Evolutionary conservation across 176 grass and related monocot genomes (phyloP).

Genomic region (Carex parvula): DNA sequence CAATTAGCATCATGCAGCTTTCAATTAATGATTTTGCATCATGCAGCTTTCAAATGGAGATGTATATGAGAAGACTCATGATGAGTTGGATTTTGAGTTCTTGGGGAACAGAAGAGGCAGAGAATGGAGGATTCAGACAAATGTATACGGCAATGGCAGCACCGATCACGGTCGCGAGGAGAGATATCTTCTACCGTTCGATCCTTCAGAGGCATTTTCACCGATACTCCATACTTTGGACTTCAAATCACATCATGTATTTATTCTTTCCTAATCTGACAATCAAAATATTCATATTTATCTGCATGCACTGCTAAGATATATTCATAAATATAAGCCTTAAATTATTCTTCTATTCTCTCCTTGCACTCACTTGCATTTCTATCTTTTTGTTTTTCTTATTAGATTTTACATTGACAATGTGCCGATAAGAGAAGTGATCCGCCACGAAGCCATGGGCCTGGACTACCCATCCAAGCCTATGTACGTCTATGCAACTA

Average conservation of each 20-base stretch:
- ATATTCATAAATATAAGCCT: not conserved
- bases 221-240: slow-evolving; percentile 73
- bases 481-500: slow-evolving; percentile 82
- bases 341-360: not conserved
- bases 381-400: not conserved
- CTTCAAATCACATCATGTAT: slow-evolving; percentile 62
- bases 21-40: not conserved
- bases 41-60: slow-evolving; percentile 80
- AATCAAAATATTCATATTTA: not conserved
- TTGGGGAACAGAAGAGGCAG: slow-evolving; percentile 69
- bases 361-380: not conserved
- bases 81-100: slow-evolving; percentile 95
- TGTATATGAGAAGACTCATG: slow-evolving; percentile 80
- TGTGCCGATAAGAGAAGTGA: slow-evolving; percentile 62
- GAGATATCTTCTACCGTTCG: slow-evolving; percentile 83
- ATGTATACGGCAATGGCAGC: slow-evolving; percentile 91
- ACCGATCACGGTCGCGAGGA: slow-evolving; percentile 75
- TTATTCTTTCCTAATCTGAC: not conserved
- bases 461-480: slow-evolving; percentile 82
- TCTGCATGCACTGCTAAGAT: not conserved
- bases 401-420: slow-evolving; percentile 73
- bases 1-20: too few relatives aligned
- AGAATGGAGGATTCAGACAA: slow-evolving; percentile 86
- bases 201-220: slow-evolving; percentile 58
- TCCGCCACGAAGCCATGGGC: slow-evolving; percentile 30